Evolutionary conservation across 768 basidiomycete genomes (phyloP).

Genomic region (Rhizopogon roseolus): DNA sequence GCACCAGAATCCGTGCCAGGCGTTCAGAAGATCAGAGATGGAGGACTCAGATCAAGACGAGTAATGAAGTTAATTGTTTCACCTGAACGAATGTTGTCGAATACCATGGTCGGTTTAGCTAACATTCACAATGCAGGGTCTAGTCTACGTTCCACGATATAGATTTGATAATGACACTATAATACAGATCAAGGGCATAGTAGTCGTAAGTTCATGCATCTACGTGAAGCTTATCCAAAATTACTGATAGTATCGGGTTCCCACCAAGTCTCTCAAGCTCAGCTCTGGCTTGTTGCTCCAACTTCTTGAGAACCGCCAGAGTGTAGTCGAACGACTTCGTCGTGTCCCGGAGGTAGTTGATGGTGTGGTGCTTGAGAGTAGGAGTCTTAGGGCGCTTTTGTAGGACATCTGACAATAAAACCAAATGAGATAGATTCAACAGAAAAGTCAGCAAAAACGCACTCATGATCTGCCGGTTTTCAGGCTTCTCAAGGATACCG

Average conservation of each 20-base stretch:
- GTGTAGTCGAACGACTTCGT: slow-evolving; percentile 92
- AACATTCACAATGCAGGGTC: neutral
- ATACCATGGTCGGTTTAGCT: neutral
- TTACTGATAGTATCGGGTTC: slow-evolving; percentile 54
- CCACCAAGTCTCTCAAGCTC: slow-evolving; percentile 79
- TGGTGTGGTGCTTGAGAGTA: slow-evolving; percentile 75
- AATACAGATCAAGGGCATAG: neutral
- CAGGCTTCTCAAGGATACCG: slow-evolving; percentile 71
- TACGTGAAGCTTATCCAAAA: slow-evolving; percentile 51
- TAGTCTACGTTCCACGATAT: neutral
- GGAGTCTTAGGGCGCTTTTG: slow-evolving; percentile 83
- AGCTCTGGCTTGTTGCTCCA: slow-evolving; percentile 61
- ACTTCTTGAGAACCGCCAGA: slow-evolving; percentile 52
- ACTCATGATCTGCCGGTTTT: slow-evolving; percentile 85
- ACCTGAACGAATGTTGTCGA: neutral
- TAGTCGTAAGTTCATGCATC: neutral
- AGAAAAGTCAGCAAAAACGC: slow-evolving; percentile 32
- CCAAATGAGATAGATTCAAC: neutral
- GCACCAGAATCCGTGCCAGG: slow-evolving; percentile 42
- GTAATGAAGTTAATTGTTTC: neutral
- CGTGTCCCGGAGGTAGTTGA: slow-evolving; percentile 67
- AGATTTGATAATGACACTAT: neutral
- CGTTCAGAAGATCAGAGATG: slow-evolving; percentile 60
- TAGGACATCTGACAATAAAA: slow-evolving; percentile 60
- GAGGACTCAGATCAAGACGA: neutral